Evolutionary conservation across 2,329 filamentous ascomycete genomes (phyloP), one percentile per base, ranked within the genome.

Genomic region (Pestalotiopsis sp.): DNA sequence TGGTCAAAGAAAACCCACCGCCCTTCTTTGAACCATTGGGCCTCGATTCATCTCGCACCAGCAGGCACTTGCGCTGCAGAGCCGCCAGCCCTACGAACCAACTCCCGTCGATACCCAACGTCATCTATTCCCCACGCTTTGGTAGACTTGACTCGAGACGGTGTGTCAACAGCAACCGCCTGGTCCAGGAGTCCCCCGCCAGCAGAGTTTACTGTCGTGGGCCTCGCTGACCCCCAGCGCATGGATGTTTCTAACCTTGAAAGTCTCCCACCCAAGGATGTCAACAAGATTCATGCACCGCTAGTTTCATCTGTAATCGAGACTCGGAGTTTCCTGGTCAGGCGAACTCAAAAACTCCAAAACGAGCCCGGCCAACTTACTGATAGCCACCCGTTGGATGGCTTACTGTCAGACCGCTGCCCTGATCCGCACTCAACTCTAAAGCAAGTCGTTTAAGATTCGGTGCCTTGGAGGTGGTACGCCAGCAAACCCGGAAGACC

Each of bases 231-330:
- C 25, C 27, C 45, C 59, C 36, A 20, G 36, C 31, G 59, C 59
- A 62, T 62, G 31, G 17, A 38, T 62, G 59, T 62, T 62, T 62
- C 59, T 62, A 39, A 39, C 59, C 31, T 62, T 39, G 31, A 62
- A 61, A 14, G n/a, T 14, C 31, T 17, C 59, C 25, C 57, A 14
- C 27, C 27, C 59, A 62, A 36, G 31, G 25, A 36, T 62, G 59
- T 38, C n/a, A 14, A 20, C 59, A 62, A 52, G 25, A 39, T 62
- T 62, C 59, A 62, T 41, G 59, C 59, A 36, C 17, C 20, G 38
- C 59, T 62, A 62, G 59, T 62, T 39, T 62, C 59, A 62, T 36
- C 59, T 62, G 31, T n/a, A 39, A 62, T 39, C 31, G 36, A 20
- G 17, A 62, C 31, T 17, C 27, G 27, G n/a, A 39, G 25, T 39